These are phyloP conservation scores for Trypanosoma melophagium DNA, from an alignment of 208 protist genomes.

Conservation along the genomic window DNA sequence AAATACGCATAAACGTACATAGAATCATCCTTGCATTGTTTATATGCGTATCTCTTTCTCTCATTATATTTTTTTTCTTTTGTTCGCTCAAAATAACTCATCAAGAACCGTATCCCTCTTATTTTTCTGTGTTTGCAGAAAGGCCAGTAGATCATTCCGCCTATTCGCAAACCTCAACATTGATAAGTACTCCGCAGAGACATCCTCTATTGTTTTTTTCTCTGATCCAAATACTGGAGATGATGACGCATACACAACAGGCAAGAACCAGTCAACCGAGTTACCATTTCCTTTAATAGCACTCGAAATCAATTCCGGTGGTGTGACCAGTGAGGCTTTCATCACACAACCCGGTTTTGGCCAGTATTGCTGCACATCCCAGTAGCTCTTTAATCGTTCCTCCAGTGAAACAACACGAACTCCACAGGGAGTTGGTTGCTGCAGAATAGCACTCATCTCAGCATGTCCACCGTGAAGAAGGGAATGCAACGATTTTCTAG, in stretches of 20 bases:
- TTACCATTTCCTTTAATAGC: conserved; percentile 14
- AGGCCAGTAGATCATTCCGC: conserved; percentile 45
- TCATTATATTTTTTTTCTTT: neutral
- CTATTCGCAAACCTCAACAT: conserved; percentile 58
- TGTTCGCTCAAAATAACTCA: conserved; percentile 68
- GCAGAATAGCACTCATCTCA: conserved; percentile 41
- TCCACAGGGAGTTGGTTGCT: conserved; percentile 19
- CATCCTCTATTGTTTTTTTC: conserved; percentile 52
- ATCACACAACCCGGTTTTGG: conserved; percentile 81
- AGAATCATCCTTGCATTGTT: neutral
- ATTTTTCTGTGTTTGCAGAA: conserved; percentile 60
- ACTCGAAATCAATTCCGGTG: conserved; percentile 25
- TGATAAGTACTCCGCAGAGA: conserved; percentile 70
- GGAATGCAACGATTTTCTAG: conserved; percentile 41
- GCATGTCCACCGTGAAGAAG: conserved; percentile 45
- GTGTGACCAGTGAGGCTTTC: conserved; percentile 31
- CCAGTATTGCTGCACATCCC: conserved; percentile 71
- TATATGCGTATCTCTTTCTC: too few relatives aligned
- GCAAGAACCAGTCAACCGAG: conserved; percentile 39
- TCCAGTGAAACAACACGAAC: conserved; percentile 34
- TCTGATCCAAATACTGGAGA: conserved; percentile 72
- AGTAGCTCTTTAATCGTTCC: conserved; percentile 49
- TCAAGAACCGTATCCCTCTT: conserved; percentile 67
- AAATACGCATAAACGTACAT: neutral
- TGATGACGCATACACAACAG: conserved; percentile 68